Evolutionary conservation across 202 grass and related monocot species (phyloP).

Genomic region (Dendrocalamus latiflorus): DNA sequence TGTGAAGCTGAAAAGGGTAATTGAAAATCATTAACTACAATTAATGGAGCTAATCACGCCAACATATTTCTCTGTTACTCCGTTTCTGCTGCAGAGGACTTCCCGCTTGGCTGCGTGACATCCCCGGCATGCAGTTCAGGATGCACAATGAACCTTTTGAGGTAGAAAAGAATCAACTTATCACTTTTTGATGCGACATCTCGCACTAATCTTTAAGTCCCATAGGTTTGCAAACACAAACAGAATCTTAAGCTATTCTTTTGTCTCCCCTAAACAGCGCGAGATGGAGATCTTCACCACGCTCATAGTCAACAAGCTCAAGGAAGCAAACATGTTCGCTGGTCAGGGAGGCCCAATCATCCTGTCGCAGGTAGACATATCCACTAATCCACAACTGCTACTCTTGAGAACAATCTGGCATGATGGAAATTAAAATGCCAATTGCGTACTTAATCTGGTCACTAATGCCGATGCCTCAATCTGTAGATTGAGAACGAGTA

Average conservation of each 20-base stretch:
- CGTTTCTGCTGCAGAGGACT: constrained; percentile 44
- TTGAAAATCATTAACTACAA: background rate
- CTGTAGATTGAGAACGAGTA: constrained; percentile 86
- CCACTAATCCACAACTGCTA: background rate
- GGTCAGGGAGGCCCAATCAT: constrained; percentile 87
- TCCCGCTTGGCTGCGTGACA: constrained; percentile 71
- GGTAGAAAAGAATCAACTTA: constrained; percentile 10
- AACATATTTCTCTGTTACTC: background rate
- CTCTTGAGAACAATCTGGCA: background rate
- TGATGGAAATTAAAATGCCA: background rate
- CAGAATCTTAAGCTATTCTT: background rate
- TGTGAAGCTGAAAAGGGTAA: background rate
- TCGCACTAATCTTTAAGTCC: background rate
- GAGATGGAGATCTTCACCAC: constrained; percentile 85
- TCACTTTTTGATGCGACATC: background rate
- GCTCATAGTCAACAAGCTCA: constrained; percentile 48
- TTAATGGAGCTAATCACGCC: background rate
- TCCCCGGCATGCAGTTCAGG: constrained; percentile 72
- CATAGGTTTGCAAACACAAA: background rate
- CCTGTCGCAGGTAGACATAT: constrained; percentile 48
- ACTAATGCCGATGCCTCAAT: background rate
- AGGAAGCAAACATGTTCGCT: constrained; percentile 60
- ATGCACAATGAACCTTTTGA: constrained; percentile 71
- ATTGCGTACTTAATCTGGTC: background rate
- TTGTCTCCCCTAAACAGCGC: background rate